These are phyloP conservation scores for Phytophthora ramorum DNA, from an alignment of 352 stramenopile genomes.

Conservation along the genomic window DNA sequence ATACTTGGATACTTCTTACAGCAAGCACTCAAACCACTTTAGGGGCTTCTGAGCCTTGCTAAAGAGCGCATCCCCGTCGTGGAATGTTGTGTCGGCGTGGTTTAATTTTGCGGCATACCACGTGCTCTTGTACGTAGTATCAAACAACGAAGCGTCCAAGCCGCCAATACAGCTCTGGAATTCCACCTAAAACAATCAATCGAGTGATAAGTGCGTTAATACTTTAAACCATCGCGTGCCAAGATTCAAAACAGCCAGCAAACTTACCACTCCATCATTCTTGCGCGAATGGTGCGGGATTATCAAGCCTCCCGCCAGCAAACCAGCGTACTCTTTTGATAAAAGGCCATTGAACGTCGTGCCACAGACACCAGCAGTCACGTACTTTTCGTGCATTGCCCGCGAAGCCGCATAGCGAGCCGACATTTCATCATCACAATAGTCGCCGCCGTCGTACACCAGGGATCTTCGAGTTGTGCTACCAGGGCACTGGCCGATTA, in stretches of 20 bases:
- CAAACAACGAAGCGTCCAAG: conserved; percentile 44
- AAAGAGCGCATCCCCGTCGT: conserved; percentile 49
- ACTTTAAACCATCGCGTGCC: too few relatives aligned
- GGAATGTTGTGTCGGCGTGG: conserved; percentile 53
- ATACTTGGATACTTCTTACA: conserved; percentile 15
- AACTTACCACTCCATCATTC: conserved; percentile 63
- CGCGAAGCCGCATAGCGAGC: conserved; percentile 44
- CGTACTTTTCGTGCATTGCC: conserved; percentile 39
- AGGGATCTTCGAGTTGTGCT: conserved; percentile 41
- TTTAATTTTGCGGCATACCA: conserved; percentile 56
- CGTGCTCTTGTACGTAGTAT: conserved; percentile 27
- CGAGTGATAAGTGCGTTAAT: neutral
- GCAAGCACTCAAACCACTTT: conserved; percentile 62
- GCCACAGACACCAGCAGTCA: conserved; percentile 51
- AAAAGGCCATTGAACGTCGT: conserved; percentile 45
- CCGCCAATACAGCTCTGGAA: conserved; percentile 61
- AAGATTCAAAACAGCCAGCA: neutral
- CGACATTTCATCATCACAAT: conserved; percentile 25
- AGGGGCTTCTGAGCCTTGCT: conserved; percentile 46
- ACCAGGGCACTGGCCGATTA: conserved; percentile 52
- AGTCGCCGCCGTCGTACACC: conserved; percentile 45
- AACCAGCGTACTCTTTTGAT: conserved; percentile 43
- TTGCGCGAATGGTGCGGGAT: conserved; percentile 56
- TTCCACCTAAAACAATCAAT: conserved; percentile 41
- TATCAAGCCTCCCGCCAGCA: conserved; percentile 42